Evolutionary conservation across 1,139 yeast species (phyloP).

Genomic region (Kodamaea fungicola): DNA sequence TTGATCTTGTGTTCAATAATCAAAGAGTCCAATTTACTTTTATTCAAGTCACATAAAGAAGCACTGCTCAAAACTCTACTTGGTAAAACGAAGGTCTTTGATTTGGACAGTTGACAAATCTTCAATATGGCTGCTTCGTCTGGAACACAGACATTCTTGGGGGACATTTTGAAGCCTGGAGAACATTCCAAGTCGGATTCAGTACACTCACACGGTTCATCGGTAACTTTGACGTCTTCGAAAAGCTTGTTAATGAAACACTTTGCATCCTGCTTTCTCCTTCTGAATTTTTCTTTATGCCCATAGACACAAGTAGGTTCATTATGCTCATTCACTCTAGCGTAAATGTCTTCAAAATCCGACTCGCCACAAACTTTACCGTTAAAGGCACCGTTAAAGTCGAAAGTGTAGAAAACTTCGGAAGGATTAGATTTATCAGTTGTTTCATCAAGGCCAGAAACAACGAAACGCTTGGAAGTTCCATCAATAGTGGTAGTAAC

Average conservation of each 20-base stretch:
- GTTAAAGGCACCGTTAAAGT: slow-evolving; percentile 57
- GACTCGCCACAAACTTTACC: slow-evolving; percentile 46
- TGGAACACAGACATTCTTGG: slow-evolving; percentile 55
- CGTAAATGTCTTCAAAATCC: slow-evolving; percentile 71
- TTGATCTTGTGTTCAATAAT: slow-evolving; percentile 21
- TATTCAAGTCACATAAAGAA: slow-evolving; percentile 42
- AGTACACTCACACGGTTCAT: slow-evolving; percentile 65
- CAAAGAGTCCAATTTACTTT: slow-evolving; percentile 25
- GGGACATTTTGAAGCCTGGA: slow-evolving; percentile 44
- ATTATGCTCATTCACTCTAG: slow-evolving; percentile 47
- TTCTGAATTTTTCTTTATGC: slow-evolving; percentile 57
- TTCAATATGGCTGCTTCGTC: slow-evolving; percentile 30
- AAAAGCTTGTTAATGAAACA: slow-evolving; percentile 66
- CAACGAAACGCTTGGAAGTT: slow-evolving; percentile 56
- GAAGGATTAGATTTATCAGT: slow-evolving; percentile 12
- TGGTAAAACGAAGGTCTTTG: slow-evolving; percentile 24
- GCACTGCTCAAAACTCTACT: slow-evolving; percentile 44
- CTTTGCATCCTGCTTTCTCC: slow-evolving; percentile 66
- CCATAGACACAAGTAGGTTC: slow-evolving; percentile 72
- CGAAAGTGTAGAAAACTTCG: slow-evolving; percentile 46
- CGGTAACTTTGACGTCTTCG: slow-evolving; percentile 54
- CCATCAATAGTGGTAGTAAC: slow-evolving; percentile 72
- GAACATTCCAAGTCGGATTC: slow-evolving; percentile 72
- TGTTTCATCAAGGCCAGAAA: slow-evolving; percentile 44
- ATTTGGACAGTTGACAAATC: slow-evolving; percentile 22